These are phyloP conservation scores for Gnomoniopsis sp. DNA, from an alignment of 2,329 filamentous ascomycete species.

Conservation along the genomic window DNA sequence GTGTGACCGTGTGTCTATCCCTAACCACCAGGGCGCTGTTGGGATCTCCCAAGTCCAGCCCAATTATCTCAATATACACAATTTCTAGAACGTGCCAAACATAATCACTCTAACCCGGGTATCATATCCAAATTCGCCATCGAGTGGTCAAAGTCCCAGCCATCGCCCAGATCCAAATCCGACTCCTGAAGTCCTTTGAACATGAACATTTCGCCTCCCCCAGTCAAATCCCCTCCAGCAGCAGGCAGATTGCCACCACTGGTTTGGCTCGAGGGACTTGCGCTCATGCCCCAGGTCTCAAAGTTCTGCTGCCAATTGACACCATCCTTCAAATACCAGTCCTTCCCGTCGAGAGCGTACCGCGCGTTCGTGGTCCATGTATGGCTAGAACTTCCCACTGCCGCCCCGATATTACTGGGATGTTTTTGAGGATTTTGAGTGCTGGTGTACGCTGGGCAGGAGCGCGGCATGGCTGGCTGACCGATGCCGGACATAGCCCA, in stretches of 20 bases:
- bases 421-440: constrained; percentile 17
- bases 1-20: neutral
- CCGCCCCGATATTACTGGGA: constrained; percentile 19
- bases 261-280: neutral
- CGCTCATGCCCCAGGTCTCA: constrained; percentile 46
- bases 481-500: constrained; percentile 25
- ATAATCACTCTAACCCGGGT: constrained; percentile 25
- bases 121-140: constrained; percentile 26
- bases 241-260: neutral
- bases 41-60: neutral
- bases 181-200: constrained; percentile 23
- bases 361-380: constrained; percentile 27
- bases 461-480: constrained; percentile 25
- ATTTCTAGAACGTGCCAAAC: neutral
- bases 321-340: constrained; percentile 57
- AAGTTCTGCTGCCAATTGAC: constrained; percentile 58
- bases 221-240: constrained; percentile 17
- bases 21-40: too few species aligned
- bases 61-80: neutral
- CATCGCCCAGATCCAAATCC: constrained; percentile 21
- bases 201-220: constrained; percentile 23
- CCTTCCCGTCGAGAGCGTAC: constrained; percentile 47
- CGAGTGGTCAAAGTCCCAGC: constrained; percentile 23
- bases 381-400: constrained; percentile 17
- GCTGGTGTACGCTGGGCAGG: constrained; percentile 26